Evolutionary conservation across 768 basidiomycete genomes (phyloP).

Genomic region (Boletus tomentosulus): DNA sequence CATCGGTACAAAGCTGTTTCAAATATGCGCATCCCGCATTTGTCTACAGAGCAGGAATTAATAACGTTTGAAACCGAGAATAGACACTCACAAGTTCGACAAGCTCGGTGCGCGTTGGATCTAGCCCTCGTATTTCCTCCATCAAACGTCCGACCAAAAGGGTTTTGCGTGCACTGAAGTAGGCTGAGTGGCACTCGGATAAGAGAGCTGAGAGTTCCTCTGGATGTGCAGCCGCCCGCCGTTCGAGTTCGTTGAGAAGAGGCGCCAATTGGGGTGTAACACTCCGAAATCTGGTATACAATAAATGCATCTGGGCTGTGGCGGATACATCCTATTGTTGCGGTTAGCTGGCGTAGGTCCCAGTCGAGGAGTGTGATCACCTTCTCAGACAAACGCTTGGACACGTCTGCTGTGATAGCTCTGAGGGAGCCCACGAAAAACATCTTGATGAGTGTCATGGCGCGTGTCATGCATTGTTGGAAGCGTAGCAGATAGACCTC

Average conservation of each 20-base stretch:
- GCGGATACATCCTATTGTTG: slow-evolving; percentile 62
- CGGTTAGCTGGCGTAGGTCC: background rate
- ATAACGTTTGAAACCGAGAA: background rate
- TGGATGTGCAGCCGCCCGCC: slow-evolving; percentile 68
- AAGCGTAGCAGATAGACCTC: slow-evolving; percentile 95
- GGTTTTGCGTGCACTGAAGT: slow-evolving; percentile 67
- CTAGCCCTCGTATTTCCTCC: slow-evolving; percentile 79
- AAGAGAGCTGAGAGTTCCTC: slow-evolving; percentile 81
- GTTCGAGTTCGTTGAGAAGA: slow-evolving; percentile 81
- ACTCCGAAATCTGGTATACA: slow-evolving; percentile 84
- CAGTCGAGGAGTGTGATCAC: slow-evolving; percentile 30
- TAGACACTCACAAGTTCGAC: slow-evolving; percentile 73
- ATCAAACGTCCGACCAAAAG: slow-evolving; percentile 70
- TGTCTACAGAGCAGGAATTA: slow-evolving; percentile 48
- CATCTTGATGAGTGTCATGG: slow-evolving; percentile 98
- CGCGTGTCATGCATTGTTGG: slow-evolving; percentile 96
- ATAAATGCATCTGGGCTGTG: slow-evolving; percentile 76
- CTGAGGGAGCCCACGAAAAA: slow-evolving; percentile 86
- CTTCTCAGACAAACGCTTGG: slow-evolving; percentile 71
- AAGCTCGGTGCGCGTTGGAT: slow-evolving; percentile 74
- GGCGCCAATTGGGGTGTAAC: slow-evolving; percentile 71
- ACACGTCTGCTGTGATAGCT: slow-evolving; percentile 74
- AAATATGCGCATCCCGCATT: slow-evolving; percentile 89
- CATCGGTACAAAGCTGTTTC: slow-evolving; percentile 86
- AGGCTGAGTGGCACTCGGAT: slow-evolving; percentile 83